These are phyloP conservation scores for Xylaria scruposa DNA, from an alignment of 495 filamentous ascomycete species.

Conservation along the genomic window DNA sequence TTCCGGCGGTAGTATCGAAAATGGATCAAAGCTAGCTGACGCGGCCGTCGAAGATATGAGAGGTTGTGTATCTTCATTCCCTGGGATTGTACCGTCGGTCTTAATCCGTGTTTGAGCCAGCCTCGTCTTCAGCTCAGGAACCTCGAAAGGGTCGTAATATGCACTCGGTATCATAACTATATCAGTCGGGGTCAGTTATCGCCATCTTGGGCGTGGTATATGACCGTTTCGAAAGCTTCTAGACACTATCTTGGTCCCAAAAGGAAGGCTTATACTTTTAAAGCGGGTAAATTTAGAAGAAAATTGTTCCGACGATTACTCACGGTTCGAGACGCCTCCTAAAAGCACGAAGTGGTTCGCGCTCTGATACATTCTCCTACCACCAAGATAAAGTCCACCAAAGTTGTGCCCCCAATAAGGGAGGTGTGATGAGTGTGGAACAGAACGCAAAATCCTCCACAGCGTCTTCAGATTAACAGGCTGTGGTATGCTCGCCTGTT, in stretches of 20 bases:
- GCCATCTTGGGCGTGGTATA: not conserved
- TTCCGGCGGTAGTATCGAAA: conserved; percentile 21
- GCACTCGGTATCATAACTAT: conserved; percentile 24
- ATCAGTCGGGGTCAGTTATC: not conserved
- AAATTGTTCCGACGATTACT: not conserved
- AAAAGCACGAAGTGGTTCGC: not conserved
- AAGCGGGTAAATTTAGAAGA: not conserved
- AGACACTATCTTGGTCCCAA: not conserved
- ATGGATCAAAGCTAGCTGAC: conserved; percentile 9
- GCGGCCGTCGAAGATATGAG: not conserved
- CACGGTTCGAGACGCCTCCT: not conserved
- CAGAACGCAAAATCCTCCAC: conserved; percentile 27
- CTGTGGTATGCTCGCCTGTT: conserved; percentile 21
- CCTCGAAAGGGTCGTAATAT: conserved; percentile 23
- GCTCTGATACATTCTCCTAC: not conserved
- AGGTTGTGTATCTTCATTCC: not conserved
- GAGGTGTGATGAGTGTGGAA: conserved; percentile 8
- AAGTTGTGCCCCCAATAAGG: conserved; percentile 23
- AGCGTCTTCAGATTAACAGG: conserved; percentile 19
- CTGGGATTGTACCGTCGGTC: not conserved
- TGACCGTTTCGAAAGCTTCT: not conserved
- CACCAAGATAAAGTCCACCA: conserved; percentile 16
- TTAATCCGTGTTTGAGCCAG: conserved; percentile 8
- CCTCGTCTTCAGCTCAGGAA: conserved; percentile 21
- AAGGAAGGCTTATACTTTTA: not conserved